phyloP scores from a whole-genome alignment of 257 asterid species.

The Gentiana straminea region DNA sequence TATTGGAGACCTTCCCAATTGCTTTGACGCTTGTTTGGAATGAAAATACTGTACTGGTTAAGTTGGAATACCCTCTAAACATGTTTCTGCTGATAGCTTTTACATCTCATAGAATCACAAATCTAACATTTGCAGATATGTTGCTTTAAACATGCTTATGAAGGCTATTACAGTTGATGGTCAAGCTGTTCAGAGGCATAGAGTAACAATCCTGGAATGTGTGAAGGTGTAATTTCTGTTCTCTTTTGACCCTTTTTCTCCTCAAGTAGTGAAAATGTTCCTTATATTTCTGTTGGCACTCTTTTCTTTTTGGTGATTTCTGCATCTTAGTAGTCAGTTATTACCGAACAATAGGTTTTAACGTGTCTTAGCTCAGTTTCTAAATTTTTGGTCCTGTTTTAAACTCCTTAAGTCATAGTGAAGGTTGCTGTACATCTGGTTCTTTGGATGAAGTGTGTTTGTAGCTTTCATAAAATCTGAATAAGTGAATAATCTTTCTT shows the following conservation, averaged over 20 bases:
- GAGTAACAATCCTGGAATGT: conserved; percentile 92
- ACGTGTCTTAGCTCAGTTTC: no score
- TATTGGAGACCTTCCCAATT: not conserved
- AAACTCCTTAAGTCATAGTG: no score
- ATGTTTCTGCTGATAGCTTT: not conserved
- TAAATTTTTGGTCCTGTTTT: no score
- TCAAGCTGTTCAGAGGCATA: conserved; percentile 99
- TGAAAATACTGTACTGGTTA: not conserved
- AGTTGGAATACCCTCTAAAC: no score
- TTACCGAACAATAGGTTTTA: not conserved
- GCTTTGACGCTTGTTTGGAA: not conserved
- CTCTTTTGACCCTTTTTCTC: not conserved
- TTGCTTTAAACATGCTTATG: conserved; percentile 98
- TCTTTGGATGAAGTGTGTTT: no score
- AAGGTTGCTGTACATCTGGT: no score
- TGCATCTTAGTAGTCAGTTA: not conserved
- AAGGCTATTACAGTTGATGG: conserved; percentile 81
- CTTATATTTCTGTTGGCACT: conserved; percentile 1
- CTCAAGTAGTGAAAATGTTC: not conserved
- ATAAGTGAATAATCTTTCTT: no score
- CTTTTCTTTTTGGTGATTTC: not conserved
- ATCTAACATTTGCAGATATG: conserved; percentile 54
- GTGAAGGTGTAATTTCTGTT: conserved; percentile 58
- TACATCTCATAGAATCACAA: conserved; percentile 18
- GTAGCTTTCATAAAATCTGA: no score